Conservation (phyloP, 768 basidiomycete species). For the Amanita rubescens region DNA sequence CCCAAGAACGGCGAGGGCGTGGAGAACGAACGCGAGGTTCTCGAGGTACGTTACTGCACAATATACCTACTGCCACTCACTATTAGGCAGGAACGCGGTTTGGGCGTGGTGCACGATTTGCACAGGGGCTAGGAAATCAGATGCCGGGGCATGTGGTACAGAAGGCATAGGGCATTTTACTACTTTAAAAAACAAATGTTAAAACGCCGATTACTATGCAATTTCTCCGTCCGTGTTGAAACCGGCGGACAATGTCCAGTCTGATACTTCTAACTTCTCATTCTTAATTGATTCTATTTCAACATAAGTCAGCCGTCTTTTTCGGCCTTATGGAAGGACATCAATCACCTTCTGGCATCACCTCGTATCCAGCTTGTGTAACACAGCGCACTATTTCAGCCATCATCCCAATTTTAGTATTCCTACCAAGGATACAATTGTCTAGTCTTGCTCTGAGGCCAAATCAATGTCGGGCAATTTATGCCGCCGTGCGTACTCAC, state of each 20-base stretch:
- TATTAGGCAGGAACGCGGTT: constrained; percentile 44
- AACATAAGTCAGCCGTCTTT: not conserved
- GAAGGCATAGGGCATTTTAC: constrained; percentile 20
- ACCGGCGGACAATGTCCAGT: constrained; percentile 7
- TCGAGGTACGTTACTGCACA: constrained; percentile 38
- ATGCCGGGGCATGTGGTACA: constrained; percentile 43
- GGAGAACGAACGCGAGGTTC: constrained; percentile 60
- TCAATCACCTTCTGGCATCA: constrained; percentile 51
- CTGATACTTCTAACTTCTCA: constrained; percentile 20
- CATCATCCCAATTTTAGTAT: constrained; percentile 63
- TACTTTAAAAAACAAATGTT: not conserved
- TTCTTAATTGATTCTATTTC: constrained; percentile 42
- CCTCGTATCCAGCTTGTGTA: constrained; percentile 75
- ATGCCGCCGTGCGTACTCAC: constrained; percentile 34
- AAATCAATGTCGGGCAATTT: constrained; percentile 1
- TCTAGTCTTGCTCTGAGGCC: constrained; percentile 62
- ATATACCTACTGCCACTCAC: not conserved
- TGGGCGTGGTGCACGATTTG: constrained; percentile 74
- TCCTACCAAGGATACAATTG: constrained; percentile 66
- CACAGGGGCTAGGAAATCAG: constrained; percentile 77
- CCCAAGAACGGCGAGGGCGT: constrained; percentile 69
- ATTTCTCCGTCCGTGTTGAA: not conserved
- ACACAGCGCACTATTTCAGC: constrained; percentile 62
- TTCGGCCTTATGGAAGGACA: constrained; percentile 10
- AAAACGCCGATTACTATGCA: not conserved